Percentiles rank a stretch among this genome's conserved stretches.
phyloP scores from a whole-genome alignment of 768 basidiomycete species.

The Leccinum broughii region DNA sequence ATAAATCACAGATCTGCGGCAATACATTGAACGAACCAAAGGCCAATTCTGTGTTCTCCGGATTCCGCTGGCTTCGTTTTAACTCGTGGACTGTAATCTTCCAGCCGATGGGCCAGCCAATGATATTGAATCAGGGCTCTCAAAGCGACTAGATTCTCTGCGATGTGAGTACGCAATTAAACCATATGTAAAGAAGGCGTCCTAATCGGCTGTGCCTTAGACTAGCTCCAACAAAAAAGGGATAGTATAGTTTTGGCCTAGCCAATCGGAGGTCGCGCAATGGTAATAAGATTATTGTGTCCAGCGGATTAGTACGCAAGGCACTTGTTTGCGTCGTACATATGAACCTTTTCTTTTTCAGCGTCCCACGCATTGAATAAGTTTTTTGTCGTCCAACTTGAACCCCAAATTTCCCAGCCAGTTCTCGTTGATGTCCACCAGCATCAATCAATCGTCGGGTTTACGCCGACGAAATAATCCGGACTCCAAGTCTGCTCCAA shows the following conservation, averaged over 20 bases:
- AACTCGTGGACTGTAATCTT: too few relatives aligned
- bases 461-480: constrained; percentile 13
- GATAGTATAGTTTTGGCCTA: background rate
- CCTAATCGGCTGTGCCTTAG: background rate
- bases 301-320: too few relatives aligned
- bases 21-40: background rate
- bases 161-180: background rate
- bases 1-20: background rate
- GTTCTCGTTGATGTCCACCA: background rate
- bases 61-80: too few relatives aligned
- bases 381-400: background rate
- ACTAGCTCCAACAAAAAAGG: background rate
- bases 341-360: too few relatives aligned
- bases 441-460: background rate
- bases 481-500: background rate
- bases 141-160: too few relatives aligned
- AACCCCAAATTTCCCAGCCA: background rate
- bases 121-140: too few relatives aligned
- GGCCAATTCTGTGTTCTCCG: background rate
- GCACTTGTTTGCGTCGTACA: too few relatives aligned
- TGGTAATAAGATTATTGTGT: background rate
- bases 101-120: too few relatives aligned
- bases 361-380: background rate
- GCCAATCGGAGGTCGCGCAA: background rate
- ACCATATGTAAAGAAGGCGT: background rate